These are phyloP conservation scores for Agaricus bisporus DNA, from an alignment of 768 basidiomycete species.

Conservation along the genomic window DNA sequence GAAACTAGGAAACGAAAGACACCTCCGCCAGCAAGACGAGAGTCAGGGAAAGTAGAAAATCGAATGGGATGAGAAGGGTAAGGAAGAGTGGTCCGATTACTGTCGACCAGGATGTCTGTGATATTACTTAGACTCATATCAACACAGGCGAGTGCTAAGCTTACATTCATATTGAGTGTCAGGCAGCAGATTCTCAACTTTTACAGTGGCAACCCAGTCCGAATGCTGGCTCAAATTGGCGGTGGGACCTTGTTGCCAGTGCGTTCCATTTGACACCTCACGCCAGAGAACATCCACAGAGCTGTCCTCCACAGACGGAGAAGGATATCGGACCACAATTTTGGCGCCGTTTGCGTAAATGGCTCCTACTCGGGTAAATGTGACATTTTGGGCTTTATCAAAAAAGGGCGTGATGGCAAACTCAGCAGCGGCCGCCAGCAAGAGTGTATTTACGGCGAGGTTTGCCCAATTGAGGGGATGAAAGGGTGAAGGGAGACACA, in stretches of 20 bases:
- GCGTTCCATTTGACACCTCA: conserved; percentile 21
- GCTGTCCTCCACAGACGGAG: conserved; percentile 22
- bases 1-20: conserved; percentile 67
- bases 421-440: conserved; percentile 36
- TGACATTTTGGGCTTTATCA: conserved; percentile 46
- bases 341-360: conserved; percentile 60
- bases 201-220: conserved; percentile 58
- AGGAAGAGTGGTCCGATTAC: conserved; percentile 40
- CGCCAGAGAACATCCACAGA: conserved; percentile 43
- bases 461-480: conserved; percentile 22
- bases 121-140: background rate
- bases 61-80: conserved; percentile 44
- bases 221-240: conserved; percentile 34
- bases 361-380: conserved; percentile 67
- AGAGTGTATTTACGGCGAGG: conserved; percentile 26
- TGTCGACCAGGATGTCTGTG: conserved; percentile 37
- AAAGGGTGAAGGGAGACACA: conserved; percentile 31
- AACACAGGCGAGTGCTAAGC: conserved; percentile 15
- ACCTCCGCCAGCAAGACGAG: conserved; percentile 42
- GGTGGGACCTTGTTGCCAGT: conserved; percentile 52
- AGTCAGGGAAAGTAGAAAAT: conserved; percentile 75
- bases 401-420: conserved; percentile 49
- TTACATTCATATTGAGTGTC: conserved; percentile 65
- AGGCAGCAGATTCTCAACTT: conserved; percentile 59
- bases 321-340: conserved; percentile 56